A percentile compares a stretch with the other conserved stretches of the same genome.
Evolutionary conservation across 1,284 basidiomycete genomes (phyloP).

Genomic region (Ceratobasidium sp.): DNA sequence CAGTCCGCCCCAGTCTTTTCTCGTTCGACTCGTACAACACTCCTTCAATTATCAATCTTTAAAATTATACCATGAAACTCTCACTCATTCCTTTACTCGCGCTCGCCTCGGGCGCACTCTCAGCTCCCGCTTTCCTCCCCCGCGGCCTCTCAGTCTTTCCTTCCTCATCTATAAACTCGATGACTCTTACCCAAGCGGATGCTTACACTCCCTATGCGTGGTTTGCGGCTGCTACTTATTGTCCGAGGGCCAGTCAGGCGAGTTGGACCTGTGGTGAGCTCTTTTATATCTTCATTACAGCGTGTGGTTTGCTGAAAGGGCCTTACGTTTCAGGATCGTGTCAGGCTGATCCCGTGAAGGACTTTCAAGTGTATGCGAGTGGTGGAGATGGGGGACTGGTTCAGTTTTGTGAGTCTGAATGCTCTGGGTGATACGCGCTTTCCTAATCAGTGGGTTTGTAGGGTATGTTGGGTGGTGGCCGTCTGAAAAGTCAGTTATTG

Average conservation of each 20-base stretch:
- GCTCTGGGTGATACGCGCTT: background rate
- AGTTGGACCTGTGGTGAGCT: conserved; percentile 10
- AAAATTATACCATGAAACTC: too few relatives aligned
- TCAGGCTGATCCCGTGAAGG: conserved; percentile 10
- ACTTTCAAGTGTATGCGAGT: conserved; percentile 18
- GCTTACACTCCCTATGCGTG: conserved; percentile 4
- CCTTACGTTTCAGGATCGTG: background rate
- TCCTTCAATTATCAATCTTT: too few relatives aligned
- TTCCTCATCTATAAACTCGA: too few relatives aligned
- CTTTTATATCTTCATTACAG: background rate
- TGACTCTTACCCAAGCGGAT: too few relatives aligned
- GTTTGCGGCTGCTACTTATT: conserved; percentile 17
- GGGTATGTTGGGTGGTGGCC: conserved; percentile 40
- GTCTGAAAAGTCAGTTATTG: conserved; percentile 23
- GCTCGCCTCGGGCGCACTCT: too few relatives aligned
- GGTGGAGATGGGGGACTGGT: conserved; percentile 21
- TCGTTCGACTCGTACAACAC: too few relatives aligned
- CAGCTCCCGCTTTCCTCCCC: too few relatives aligned
- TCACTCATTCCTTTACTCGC: too few relatives aligned
- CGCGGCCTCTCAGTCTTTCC: too few relatives aligned
- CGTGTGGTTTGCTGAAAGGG: background rate
- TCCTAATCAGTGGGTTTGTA: background rate
- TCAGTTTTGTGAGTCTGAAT: conserved; percentile 8
- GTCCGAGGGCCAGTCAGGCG: conserved; percentile 1
- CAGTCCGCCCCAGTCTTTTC: too few relatives aligned